These are phyloP conservation scores for Penicillium herquei DNA, from an alignment of 495 filamentous ascomycete species.

Conservation along the genomic window DNA sequence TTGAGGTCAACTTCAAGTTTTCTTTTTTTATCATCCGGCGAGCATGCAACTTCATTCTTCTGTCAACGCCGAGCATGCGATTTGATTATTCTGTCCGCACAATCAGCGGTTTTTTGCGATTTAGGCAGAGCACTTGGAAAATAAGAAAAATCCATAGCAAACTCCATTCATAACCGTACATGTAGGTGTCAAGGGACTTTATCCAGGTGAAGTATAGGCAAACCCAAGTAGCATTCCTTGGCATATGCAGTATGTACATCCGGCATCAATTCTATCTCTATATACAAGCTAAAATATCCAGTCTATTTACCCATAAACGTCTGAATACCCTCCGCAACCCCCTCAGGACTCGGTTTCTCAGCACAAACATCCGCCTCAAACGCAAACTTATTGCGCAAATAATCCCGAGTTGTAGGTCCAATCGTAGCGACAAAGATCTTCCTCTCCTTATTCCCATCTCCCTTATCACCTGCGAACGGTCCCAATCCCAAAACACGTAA, in stretches of 20 bases:
- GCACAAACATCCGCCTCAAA: constrained; percentile 82
- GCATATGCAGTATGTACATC: neutral
- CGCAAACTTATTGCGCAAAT: constrained; percentile 63
- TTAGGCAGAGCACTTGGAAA: constrained; percentile 3
- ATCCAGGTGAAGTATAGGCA: too few relatives aligned
- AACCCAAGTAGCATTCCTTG: too few relatives aligned
- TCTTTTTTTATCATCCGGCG: constrained; percentile 1
- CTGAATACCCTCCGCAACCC: constrained; percentile 67
- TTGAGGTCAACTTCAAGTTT: neutral
- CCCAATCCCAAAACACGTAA: constrained; percentile 56
- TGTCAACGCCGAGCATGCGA: neutral
- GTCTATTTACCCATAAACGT: constrained; percentile 30
- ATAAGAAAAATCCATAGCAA: constrained; percentile 2
- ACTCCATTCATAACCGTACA: neutral
- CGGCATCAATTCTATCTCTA: too few relatives aligned
- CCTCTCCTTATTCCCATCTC: constrained; percentile 2
- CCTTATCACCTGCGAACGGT: constrained; percentile 9
- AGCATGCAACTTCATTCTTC: constrained; percentile 18
- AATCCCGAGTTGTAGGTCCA: constrained; percentile 86
- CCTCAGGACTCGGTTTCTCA: constrained; percentile 76
- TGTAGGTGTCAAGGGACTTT: neutral
- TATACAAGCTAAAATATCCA: too few relatives aligned
- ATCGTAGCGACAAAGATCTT: constrained; percentile 75
- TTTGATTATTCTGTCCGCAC: neutral
- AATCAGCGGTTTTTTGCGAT: neutral